These are phyloP conservation scores for Podila verticillata DNA, from an alignment of 192 early-diverging fungal species.

Conservation along the genomic window DNA sequence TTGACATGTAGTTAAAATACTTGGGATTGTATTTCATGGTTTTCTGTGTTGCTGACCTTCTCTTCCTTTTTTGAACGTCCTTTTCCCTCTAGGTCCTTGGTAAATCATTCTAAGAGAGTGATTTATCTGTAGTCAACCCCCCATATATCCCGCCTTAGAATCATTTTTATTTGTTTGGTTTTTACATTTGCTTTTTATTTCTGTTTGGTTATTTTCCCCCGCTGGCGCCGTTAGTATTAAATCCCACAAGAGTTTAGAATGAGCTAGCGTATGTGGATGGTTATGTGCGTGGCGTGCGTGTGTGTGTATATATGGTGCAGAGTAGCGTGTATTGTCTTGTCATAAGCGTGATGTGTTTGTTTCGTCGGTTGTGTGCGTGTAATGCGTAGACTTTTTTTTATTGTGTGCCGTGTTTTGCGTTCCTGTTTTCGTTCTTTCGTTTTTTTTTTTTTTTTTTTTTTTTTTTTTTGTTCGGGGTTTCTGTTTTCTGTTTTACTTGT, in stretches of 20 bases:
- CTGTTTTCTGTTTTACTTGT: slow-evolving; percentile 7
- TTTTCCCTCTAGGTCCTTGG: slow-evolving; percentile 20
- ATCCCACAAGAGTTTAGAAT: slow-evolving; percentile 4
- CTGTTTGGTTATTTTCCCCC: background rate
- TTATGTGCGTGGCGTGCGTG: background rate
- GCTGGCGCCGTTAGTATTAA: background rate
- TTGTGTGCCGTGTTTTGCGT: background rate
- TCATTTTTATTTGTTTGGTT: too few species aligned
- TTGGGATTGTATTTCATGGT: too few species aligned
- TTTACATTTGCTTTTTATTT: background rate
- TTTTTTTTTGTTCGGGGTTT: background rate
- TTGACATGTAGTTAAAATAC: too few species aligned
- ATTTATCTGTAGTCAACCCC: background rate
- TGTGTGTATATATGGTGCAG: background rate
- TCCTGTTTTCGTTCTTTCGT: slow-evolving; percentile 3
- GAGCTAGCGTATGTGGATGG: background rate
- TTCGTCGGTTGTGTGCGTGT: background rate
- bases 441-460: background rate
- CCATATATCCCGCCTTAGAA: background rate
- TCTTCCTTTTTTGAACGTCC: background rate
- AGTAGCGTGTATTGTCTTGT: background rate
- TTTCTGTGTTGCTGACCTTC: too few species aligned
- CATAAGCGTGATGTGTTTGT: background rate
- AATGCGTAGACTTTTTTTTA: background rate
- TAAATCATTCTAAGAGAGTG: slow-evolving; percentile 27